Evolutionary conservation across 768 basidiomycete genomes (phyloP).

Genomic region (Mycena rebaudengoi): DNA sequence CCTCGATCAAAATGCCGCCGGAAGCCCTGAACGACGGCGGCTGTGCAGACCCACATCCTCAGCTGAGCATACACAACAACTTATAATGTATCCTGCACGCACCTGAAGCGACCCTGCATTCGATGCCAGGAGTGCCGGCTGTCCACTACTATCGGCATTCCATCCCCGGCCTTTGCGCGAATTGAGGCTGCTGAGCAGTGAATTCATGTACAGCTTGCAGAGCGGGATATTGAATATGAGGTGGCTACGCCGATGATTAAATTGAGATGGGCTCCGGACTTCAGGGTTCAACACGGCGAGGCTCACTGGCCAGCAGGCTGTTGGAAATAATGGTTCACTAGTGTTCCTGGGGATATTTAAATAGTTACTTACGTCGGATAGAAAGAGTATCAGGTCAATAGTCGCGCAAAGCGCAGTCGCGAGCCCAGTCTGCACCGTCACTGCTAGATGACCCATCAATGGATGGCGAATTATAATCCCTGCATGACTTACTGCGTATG

Average conservation of each 20-base stretch:
- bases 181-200: constrained; percentile 47
- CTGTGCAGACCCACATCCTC: no score
- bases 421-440: constrained; percentile 47
- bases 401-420: constrained; percentile 44
- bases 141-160: no score
- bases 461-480: background rate
- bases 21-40: no score
- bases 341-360: background rate
- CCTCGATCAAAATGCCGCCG: no score
- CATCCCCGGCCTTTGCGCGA: constrained; percentile 35
- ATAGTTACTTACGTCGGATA: constrained; percentile 25
- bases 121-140: no score
- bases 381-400: constrained; percentile 41
- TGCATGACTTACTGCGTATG: constrained; percentile 42
- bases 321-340: background rate
- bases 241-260: constrained; percentile 35
- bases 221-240: constrained; percentile 45
- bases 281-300: background rate
- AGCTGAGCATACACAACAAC: no score
- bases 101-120: no score
- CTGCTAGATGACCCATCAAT: constrained; percentile 19
- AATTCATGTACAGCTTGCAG: constrained; percentile 49
- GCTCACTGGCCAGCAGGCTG: constrained; percentile 21
- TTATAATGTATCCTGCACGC: no score
- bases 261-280: background rate